phyloP scores from a whole-genome alignment of 495 filamentous ascomycete genomes.

The Rostrohypoxylon terebratum region DNA sequence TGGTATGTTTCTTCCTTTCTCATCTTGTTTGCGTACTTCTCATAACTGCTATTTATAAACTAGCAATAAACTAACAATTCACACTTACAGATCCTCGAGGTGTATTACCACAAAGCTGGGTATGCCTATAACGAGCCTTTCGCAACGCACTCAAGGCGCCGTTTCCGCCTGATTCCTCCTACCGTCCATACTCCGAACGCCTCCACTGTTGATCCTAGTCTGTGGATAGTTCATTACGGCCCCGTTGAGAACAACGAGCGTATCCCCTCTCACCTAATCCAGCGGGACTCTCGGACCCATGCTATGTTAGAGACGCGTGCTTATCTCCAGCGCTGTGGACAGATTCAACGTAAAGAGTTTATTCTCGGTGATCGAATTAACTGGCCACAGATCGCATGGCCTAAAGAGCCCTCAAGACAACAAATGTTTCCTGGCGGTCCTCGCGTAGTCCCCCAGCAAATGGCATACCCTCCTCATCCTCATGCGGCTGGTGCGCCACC shows the following conservation, averaged over 20 bases:
- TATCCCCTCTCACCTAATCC: slow-evolving; percentile 73
- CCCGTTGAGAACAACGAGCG: slow-evolving; percentile 77
- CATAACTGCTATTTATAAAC: not conserved
- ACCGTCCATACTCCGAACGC: slow-evolving; percentile 69
- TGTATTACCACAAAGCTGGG: slow-evolving; percentile 82
- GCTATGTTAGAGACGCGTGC: slow-evolving; percentile 70
- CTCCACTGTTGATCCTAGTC: slow-evolving; percentile 76
- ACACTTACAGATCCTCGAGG: slow-evolving; percentile 71
- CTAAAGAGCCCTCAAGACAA: slow-evolving; percentile 60
- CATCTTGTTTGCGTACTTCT: not conserved
- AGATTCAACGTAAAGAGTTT: slow-evolving; percentile 90
- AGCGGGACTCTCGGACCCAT: slow-evolving; percentile 67
- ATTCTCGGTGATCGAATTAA: slow-evolving; percentile 87
- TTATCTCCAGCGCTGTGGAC: slow-evolving; percentile 80
- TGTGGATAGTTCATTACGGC: slow-evolving; percentile 96
- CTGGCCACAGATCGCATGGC: slow-evolving; percentile 87
- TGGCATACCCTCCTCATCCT: slow-evolving; percentile 65
- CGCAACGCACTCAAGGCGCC: slow-evolving; percentile 78
- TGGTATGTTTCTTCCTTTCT: slow-evolving; percentile 65
- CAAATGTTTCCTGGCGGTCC: slow-evolving; percentile 53
- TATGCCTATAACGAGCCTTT: slow-evolving; percentile 76
- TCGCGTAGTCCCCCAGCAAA: slow-evolving; percentile 59
- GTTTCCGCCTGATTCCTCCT: slow-evolving; percentile 81
- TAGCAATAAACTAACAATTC: slow-evolving; percentile 7
- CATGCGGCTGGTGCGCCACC: slow-evolving; percentile 55